Conservation (phyloP, 305 asterid genomes). For the Plantago lanceolata region DNA sequence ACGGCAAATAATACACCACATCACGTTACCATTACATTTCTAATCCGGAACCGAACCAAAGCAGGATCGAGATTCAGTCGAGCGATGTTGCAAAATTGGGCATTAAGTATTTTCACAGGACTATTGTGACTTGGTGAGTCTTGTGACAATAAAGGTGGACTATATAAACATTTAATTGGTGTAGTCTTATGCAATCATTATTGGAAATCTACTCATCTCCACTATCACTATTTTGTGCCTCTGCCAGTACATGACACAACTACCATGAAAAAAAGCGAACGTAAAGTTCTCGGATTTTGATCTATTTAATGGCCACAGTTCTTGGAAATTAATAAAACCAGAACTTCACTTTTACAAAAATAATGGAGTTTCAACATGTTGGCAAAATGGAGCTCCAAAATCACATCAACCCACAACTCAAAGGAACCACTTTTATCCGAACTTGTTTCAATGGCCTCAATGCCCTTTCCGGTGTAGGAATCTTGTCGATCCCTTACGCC, state of each 20-base stretch:
- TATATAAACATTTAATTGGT: too few relatives aligned
- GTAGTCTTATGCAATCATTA: background rate
- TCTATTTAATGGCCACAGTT: background rate
- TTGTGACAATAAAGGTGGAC: too few relatives aligned
- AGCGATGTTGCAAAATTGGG: too few relatives aligned
- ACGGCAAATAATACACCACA: too few relatives aligned
- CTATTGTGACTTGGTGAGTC: too few relatives aligned
- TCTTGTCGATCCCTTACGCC: slow-evolving; percentile 45
- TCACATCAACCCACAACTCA: slow-evolving; percentile 21
- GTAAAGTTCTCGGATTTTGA: too few relatives aligned
- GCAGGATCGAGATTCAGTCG: too few relatives aligned
- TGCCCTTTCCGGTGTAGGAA: slow-evolving; percentile 46
- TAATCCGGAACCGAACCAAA: too few relatives aligned
- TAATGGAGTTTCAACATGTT: background rate
- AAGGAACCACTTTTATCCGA: slow-evolving; percentile 41
- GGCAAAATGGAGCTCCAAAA: slow-evolving; percentile 26
- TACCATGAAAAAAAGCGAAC: background rate
- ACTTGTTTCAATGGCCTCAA: slow-evolving; percentile 58
- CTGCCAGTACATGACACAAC: background rate
- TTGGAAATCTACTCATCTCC: background rate
- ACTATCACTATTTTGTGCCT: background rate
- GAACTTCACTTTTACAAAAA: too few relatives aligned
- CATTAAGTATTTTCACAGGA: too few relatives aligned
- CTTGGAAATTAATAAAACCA: background rate
- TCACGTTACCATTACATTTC: too few relatives aligned